Percentiles rank a stretch among this genome's conserved stretches.
Evolutionary conservation across 305 asterid genomes (phyloP).

Genomic region (Solanum hybrid): DNA sequence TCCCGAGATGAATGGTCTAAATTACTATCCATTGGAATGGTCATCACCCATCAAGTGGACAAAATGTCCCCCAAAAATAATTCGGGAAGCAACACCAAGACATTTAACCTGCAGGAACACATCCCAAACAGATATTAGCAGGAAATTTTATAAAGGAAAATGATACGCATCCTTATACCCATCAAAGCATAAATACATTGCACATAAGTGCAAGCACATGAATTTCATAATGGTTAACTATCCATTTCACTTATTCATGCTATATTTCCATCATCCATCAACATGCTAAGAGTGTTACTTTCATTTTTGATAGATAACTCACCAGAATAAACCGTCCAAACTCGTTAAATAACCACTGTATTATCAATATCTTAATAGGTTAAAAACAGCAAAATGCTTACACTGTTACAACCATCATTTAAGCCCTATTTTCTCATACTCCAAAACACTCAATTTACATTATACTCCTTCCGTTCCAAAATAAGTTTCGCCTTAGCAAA

Average conservation of each 20-base stretch:
- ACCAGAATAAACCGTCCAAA: not conserved
- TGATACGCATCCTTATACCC: not conserved
- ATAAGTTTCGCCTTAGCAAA: not conserved
- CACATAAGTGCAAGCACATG: not conserved
- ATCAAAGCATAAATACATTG: not conserved
- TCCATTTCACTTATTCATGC: not conserved
- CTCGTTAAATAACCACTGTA: not conserved
- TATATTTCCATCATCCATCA: not conserved
- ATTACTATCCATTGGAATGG: constrained; percentile 58
- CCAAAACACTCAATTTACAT: not conserved
- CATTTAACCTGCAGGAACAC: constrained; percentile 4
- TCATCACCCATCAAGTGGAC: constrained; percentile 52
- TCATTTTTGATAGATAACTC: not conserved
- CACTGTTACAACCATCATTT: not conserved
- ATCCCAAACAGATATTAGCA: not conserved
- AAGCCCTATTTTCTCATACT: not conserved
- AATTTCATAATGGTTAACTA: not conserved
- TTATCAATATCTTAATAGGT: not conserved
- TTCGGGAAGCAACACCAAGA: not conserved
- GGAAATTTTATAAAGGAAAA: not conserved
- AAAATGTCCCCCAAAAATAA: not conserved
- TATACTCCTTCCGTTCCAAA: not conserved
- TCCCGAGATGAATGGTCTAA: constrained; percentile 40
- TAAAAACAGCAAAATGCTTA: not conserved
- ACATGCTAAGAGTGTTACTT: not conserved